A percentile compares a stretch with the other conserved stretches of the same genome.
Conservation (phyloP, 164 flowering plant species). For the Buxus sempervirens region DNA sequence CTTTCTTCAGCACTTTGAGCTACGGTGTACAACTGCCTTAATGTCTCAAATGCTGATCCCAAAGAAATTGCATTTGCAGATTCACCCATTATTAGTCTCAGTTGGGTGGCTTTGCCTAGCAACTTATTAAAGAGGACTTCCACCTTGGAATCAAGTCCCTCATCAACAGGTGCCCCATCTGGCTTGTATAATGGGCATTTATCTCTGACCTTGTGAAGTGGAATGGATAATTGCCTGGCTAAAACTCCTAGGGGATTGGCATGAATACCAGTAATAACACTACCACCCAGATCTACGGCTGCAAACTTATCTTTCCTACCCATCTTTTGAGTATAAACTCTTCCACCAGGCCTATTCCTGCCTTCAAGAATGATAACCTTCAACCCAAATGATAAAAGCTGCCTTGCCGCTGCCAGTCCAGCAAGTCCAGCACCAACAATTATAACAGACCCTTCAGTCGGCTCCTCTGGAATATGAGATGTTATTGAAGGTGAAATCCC, state of each 20-base stretch:
- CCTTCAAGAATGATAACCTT: constrained; percentile 87
- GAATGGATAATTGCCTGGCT: constrained; percentile 82
- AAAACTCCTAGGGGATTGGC: constrained; percentile 94
- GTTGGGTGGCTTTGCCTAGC: constrained; percentile 69
- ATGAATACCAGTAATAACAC: constrained; percentile 88
- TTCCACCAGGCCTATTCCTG: constrained; percentile 84
- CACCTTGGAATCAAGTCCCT: constrained; percentile 58
- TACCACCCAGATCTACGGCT: constrained; percentile 92
- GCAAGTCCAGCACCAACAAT: constrained; percentile 90
- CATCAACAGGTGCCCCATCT: constrained; percentile 61
- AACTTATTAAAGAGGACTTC: constrained; percentile 72
- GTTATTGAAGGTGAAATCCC: constrained; percentile 64
- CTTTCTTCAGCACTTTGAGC: constrained; percentile 57
- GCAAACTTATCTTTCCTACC: constrained; percentile 50
- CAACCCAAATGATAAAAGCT: constrained; percentile 82
- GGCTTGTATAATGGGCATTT: constrained; percentile 38
- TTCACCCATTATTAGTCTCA: constrained; percentile 67
- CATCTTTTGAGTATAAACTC: constrained; percentile 85
- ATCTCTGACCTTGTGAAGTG: constrained; percentile 84
- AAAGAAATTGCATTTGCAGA: constrained; percentile 59
- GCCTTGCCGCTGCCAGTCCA: constrained; percentile 91
- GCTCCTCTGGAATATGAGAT: constrained; percentile 46
- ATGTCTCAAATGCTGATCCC: constrained; percentile 73
- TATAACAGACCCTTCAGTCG: constrained; percentile 62
- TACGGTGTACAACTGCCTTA: constrained; percentile 63